Evolutionary conservation across 225 moss, liverwort and hornwort genomes (phyloP), one percentile per base, ranked within the genome.

Genomic region (Sphagnum contortum): DNA sequence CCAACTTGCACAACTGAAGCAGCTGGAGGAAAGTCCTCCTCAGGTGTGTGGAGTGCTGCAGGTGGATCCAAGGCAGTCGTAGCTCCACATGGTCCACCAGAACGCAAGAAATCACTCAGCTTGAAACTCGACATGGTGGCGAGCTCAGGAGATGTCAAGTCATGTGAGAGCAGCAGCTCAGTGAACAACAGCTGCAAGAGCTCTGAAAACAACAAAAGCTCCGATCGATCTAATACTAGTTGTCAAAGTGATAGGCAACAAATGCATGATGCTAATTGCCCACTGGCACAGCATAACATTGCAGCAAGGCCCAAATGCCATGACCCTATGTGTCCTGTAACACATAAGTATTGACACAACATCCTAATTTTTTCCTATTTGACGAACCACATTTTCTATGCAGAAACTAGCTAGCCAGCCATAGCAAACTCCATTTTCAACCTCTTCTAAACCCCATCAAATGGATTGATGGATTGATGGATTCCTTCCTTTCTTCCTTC

Each of bases 41-140:
- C 74, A 2, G 74, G 44, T 49, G 74, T 76, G 0, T 77, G 83
- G 77, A 80, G 68, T 53, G 70, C 69, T 0, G 75, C 77, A 0
- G 65, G 68, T 6, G 77, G 79, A 0, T 44, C 14, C 1, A 80
- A 70, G 44, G 72, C 77, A 1, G 72, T 63, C 2, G 62, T 6
- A 5, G 73, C 80, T 2, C 83, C 83, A 0, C 83, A 83, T 14
- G 79, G 77, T 12, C 83, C 83, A 0, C 79, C 79, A 0, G 74
- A 79, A 45, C 69, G 83, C 2, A 72, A 68, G 6, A 77, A 66
- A 55, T 72, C 46, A 5, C 72, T 77, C 64, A 72, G 60, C 5
- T 52, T 72, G 12, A 64, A 44, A 0, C 56, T 72, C 46, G 74
- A 29, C 29, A 29, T 29, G 61, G 70, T 75, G 44, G 0, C 12